A percentile compares a stretch with the other conserved stretches of the same genome.
Conservation (phyloP, 2,329 filamentous ascomycete genomes). For the Fusarium transvaalense region DNA sequence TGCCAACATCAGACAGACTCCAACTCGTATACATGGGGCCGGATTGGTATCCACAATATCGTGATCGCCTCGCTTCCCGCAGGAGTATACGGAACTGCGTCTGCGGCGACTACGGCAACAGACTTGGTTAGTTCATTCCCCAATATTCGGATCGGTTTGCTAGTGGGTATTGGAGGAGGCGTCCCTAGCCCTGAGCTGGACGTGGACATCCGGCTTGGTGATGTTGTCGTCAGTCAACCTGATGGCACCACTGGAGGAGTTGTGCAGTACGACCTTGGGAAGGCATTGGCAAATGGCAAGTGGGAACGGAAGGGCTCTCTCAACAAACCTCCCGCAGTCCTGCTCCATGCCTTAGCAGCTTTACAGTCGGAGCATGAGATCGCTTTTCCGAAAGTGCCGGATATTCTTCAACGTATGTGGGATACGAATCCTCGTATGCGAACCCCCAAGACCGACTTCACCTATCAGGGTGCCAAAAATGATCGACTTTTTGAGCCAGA, state of each 20-base stretch:
- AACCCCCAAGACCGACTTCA: not conserved
- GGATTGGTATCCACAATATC: conserved; percentile 45
- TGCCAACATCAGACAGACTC: conserved; percentile 29
- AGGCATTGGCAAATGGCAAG: not conserved
- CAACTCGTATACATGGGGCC: conserved; percentile 47
- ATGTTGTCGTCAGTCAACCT: conserved; percentile 46
- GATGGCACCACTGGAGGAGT: conserved; percentile 32
- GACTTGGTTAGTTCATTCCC: conserved; percentile 33
- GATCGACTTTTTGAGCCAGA: conserved; percentile 28
- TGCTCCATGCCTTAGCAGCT: conserved; percentile 22
- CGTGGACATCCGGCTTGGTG: conserved; percentile 47
- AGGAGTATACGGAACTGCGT: conserved; percentile 30
- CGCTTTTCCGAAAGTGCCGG: not conserved
- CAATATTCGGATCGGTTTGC: conserved; percentile 31
- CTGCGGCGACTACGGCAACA: conserved; percentile 24
- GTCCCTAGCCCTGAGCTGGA: conserved; percentile 26
- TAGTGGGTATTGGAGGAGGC: conserved; percentile 60
- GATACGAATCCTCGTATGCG: conserved; percentile 18
- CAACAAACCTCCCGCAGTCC: conserved; percentile 16
- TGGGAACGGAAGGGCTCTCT: conserved; percentile 25
- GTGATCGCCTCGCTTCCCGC: conserved; percentile 45
- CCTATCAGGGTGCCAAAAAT: conserved; percentile 25
- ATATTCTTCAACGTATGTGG: not conserved
- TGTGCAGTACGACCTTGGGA: conserved; percentile 45
- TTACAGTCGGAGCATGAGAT: conserved; percentile 34